Evolutionary conservation across 371 early-diverging fungal genomes (phyloP), one percentile per base, ranked within the genome.

Genomic region (Sporodiniella umbellata): DNA sequence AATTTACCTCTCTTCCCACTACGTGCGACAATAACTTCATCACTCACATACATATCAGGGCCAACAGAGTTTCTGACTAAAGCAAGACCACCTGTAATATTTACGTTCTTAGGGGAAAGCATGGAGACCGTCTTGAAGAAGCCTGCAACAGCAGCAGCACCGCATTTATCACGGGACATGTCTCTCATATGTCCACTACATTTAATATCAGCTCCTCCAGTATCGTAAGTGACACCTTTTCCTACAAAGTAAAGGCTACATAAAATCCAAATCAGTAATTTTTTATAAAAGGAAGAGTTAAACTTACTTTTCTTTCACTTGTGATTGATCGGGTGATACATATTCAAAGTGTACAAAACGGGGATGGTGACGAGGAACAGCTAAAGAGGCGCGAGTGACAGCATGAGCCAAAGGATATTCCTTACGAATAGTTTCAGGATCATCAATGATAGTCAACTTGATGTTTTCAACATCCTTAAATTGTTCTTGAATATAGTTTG

Each of bases 81-180:
- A 11, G 89, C 82, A 51, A 92, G 69, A 30, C 75, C 78, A 51
- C 83, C 87, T 26, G 81, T 85, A 33, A 91, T 76, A 52, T 91
- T 86, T 45, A 90, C 78, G 26, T 78, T 61, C 42, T 69, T 66
- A 43, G 90, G 90, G 43, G 75, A 65, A 53, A 90, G 56, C 53
- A 82, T 45, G 0, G 79, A 81, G 3, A 89, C 65, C 0, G 91
- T 86, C 57, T 84, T 81, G 56, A 89, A 70, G 72, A 91, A 87
- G 31, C 92, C 93, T 26, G 92, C 92, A n/a, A 85, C 85, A 22
- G 86, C 78, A 23, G 92, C 84, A 22, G 94, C 94, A 56, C 94
- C 94, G 42, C 93, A 84, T 64, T 93, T 94, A 68, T 94, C 94
- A 59, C 89, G 85, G 33, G 88, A 88, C 94, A 94, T 94, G 43